Conservation (phyloP, 2,329 filamentous ascomycete species). For the Trichophyton schoenleinii region DNA sequence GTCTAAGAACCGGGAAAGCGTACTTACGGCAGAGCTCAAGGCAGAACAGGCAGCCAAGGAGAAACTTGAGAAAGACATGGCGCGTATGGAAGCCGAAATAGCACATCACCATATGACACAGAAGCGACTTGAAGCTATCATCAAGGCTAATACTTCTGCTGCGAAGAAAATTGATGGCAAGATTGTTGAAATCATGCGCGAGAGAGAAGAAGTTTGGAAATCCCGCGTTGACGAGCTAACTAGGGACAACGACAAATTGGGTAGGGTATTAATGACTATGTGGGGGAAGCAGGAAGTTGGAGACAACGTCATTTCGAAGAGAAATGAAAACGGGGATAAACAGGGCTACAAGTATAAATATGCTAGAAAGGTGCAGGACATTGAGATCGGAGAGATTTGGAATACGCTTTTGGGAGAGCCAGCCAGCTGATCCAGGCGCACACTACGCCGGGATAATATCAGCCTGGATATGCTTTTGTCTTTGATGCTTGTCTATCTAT, state of each 20-base stretch:
- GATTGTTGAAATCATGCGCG: constrained; percentile 30
- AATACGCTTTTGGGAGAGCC: neutral
- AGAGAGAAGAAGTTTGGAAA: constrained; percentile 34
- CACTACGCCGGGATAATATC: neutral
- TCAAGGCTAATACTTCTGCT: constrained; percentile 31
- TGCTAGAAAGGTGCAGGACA: constrained; percentile 11
- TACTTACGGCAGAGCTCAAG: constrained; percentile 23
- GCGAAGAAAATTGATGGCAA: constrained; percentile 28
- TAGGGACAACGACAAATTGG: constrained; percentile 30
- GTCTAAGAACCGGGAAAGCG: constrained; percentile 25
- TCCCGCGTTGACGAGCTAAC: constrained; percentile 29
- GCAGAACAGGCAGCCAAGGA: constrained; percentile 17
- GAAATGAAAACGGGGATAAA: neutral
- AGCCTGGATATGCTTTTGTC: neutral
- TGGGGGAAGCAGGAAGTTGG: constrained; percentile 33
- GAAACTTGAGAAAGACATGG: constrained; percentile 13
- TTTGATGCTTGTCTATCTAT: neutral
- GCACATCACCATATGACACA: constrained; percentile 11
- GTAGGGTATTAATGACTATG: constrained; percentile 27
- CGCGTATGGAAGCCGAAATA: constrained; percentile 17
- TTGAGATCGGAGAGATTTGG: constrained; percentile 1
- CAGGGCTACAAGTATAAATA: constrained; percentile 32
- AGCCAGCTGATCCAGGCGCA: neutral
- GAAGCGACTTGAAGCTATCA: constrained; percentile 21
- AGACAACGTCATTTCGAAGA: constrained; percentile 5